Conservation (phyloP, 148 eudicot genomes). For the Suaeda aralocaspica region DNA sequence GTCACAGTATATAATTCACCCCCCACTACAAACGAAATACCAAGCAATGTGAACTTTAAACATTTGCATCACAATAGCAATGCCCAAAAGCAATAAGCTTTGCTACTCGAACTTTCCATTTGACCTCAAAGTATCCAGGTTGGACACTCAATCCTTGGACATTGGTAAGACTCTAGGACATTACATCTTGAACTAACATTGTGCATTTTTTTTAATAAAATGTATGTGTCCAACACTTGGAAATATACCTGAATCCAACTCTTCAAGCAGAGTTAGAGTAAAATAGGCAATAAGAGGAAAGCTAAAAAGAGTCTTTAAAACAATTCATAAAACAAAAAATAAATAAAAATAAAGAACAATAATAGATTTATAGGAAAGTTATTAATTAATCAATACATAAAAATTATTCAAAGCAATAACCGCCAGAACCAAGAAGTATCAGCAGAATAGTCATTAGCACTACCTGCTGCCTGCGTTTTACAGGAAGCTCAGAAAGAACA, state of each 20-base stretch:
- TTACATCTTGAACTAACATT: too few species aligned
- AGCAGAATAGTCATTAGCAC: constrained; percentile 1
- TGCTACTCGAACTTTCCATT: too few species aligned
- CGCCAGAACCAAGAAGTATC: background rate
- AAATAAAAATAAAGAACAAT: background rate
- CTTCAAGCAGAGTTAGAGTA: too few species aligned
- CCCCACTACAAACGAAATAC: too few species aligned
- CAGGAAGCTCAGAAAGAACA: constrained; percentile 86
- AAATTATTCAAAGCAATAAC: constrained; percentile 2
- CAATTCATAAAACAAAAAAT: background rate
- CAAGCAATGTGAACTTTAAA: too few species aligned
- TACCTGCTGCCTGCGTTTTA: constrained; percentile 98
- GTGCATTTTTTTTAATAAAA: too few species aligned
- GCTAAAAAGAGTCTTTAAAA: background rate
- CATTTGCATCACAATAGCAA: constrained; percentile 1
- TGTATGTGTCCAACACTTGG: too few species aligned
- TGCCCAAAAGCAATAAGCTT: background rate
- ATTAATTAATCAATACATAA: background rate
- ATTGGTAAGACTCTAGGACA: too few species aligned
- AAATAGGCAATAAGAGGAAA: background rate
- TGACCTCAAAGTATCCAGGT: too few species aligned
- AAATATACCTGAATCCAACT: too few species aligned
- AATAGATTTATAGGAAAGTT: background rate
- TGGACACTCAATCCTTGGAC: too few species aligned
- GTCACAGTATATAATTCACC: too few species aligned